These are phyloP conservation scores for Alternaria angustiovoidea DNA, from an alignment of 2,329 filamentous ascomycete genomes.

Conservation along the genomic window DNA sequence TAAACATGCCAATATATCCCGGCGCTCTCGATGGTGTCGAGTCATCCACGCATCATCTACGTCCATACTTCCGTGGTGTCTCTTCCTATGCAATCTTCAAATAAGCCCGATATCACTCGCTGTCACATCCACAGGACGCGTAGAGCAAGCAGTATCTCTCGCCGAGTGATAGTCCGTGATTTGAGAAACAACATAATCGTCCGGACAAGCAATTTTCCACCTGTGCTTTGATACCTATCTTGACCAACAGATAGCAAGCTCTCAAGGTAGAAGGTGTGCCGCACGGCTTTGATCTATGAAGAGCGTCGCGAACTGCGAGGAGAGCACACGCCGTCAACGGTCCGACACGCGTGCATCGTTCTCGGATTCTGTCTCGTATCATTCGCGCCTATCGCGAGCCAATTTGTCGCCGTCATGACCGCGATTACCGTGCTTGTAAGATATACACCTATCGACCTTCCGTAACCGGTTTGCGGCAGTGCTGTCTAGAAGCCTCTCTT, in stretches of 20 bases:
- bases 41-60: not conserved
- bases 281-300: not conserved
- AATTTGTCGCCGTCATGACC: not conserved
- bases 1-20: not conserved
- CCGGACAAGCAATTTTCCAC: not conserved
- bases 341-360: not conserved
- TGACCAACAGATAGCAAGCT: not conserved
- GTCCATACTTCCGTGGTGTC: not conserved
- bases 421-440: not conserved
- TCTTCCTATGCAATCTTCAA: not conserved
- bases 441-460: not conserved
- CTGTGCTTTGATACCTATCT: not conserved
- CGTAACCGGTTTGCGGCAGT: not conserved
- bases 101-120: not conserved
- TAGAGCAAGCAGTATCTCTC: not conserved
- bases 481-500: not conserved
- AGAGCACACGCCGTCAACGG: not conserved
- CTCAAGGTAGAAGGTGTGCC: slow-evolving; percentile 1
- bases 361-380: not conserved
- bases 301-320: not conserved
- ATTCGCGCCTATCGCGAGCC: not conserved
- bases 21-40: not conserved
- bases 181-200: not conserved
- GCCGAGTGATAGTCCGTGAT: not conserved
- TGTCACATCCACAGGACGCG: not conserved